Evolutionary conservation across 441 rosid genomes (phyloP), one percentile per base, ranked within the genome.

Genomic region (Flueggea neowawraea): DNA sequence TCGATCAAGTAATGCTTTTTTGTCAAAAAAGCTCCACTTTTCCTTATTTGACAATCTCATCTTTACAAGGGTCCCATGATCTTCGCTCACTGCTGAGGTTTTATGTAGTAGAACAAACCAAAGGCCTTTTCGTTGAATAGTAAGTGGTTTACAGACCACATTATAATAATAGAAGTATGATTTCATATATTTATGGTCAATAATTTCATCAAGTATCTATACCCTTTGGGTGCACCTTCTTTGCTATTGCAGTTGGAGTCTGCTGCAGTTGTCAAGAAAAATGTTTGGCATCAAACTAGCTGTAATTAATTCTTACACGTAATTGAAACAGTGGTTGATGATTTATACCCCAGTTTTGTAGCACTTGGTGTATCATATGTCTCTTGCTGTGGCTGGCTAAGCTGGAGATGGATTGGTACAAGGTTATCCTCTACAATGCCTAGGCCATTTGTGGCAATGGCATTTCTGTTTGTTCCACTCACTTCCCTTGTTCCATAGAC

Each of bases 301-400:
- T 63, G 15, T 4, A 54, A 66, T 22, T 14, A 54, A 64, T 43
- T 61, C 7, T 48, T 39, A 31, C 33, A 31, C 13, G 69, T 54
- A 15, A 60, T 41, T 52, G 31, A 52, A 54, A 44, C 47, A 51
- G 52, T 41, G 54, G 61, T 50, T 60, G 73, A 71, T 61, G 71
- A 68, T 73, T 51, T 62, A 3, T 83, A 89, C 91, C 82, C 82
- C 76, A 78, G 57, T 45, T 82, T 81, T 67, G 80, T 72, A 66
- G 86, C 75, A 63, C 74, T 78, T 47, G 84, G 78, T 55, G 82
- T 70, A 69, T 88, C 83, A 2, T 75, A 75, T 60, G 64, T 79
- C 60, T 76, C 80, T 58, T 80, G 87, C 67, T 78, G 82, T 64
- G 97, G 96, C 78, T 93, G 98, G 81, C 97, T 88, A 63, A 86